These are phyloP conservation scores for Aspergillus ruber DNA, from an alignment of 2,329 filamentous ascomycete genomes.

Conservation along the genomic window DNA sequence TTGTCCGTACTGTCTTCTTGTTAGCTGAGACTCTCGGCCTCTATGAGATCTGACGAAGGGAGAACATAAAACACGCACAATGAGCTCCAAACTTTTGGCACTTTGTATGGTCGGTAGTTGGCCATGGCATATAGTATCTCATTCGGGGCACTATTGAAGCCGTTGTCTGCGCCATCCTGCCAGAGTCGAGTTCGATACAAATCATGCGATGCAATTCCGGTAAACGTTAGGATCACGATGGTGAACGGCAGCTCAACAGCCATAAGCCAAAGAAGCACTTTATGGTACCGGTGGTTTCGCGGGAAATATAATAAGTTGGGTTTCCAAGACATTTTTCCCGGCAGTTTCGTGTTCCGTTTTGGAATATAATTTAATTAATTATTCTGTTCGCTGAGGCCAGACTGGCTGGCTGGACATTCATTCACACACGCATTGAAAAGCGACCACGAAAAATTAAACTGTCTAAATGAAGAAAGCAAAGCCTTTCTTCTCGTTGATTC, in stretches of 20 bases:
- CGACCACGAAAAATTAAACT: no score
- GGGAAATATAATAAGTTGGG: constrained; percentile 40
- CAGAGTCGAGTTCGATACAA: constrained; percentile 56
- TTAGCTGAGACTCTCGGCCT: neutral
- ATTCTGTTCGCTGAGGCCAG: constrained; percentile 20
- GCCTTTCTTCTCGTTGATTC: neutral
- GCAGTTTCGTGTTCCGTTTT: neutral
- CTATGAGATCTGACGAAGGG: neutral
- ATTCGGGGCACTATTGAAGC: constrained; percentile 57
- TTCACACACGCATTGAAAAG: constrained; percentile 11
- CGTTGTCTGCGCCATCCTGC: constrained; percentile 55
- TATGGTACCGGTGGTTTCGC: constrained; percentile 49
- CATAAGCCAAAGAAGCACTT: constrained; percentile 48
- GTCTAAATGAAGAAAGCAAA: constrained; percentile 9
- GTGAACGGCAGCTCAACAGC: constrained; percentile 52
- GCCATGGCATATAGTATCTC: constrained; percentile 52
- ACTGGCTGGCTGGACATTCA: constrained; percentile 33
- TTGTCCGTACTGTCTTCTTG: constrained; percentile 46
- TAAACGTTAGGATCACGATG: constrained; percentile 52
- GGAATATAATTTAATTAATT: neutral
- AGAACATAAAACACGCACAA: constrained; percentile 41
- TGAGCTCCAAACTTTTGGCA: constrained; percentile 54
- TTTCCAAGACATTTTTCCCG: neutral
- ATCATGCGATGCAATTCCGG: constrained; percentile 57
- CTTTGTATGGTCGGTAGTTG: constrained; percentile 50